phyloP scores from a whole-genome alignment of 257 asterid genomes.

The Solanum medicagineum region DNA sequence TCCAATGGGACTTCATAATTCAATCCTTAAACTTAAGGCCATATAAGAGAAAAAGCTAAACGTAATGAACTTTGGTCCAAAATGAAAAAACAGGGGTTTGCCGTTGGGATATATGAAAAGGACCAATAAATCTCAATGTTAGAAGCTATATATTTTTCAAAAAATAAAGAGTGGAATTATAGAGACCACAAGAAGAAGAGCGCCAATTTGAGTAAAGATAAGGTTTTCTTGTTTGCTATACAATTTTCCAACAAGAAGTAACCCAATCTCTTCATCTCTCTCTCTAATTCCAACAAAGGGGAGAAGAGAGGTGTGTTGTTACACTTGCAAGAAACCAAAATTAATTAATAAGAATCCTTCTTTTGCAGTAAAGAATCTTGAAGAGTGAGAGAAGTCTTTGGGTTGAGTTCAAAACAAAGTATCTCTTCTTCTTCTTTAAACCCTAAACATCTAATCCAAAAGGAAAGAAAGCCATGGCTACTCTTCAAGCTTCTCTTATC shows the following conservation, averaged over 20 bases:
- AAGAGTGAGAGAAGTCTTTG: not conserved
- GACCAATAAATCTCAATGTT: not conserved
- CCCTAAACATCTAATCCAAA: not conserved
- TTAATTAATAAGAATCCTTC: not conserved
- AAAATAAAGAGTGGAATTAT: not conserved
- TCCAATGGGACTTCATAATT: too few relatives aligned
- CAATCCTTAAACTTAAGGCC: not conserved
- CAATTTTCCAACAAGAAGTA: not conserved
- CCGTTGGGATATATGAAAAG: not conserved
- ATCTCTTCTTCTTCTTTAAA: not conserved
- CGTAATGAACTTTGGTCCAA: not conserved
- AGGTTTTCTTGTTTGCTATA: constrained; percentile 4
- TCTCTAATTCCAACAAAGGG: not conserved
- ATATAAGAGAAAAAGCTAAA: not conserved
- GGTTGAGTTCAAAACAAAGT: not conserved
- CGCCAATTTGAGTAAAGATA: constrained; percentile 8
- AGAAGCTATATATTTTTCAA: not conserved
- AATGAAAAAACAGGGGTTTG: not conserved
- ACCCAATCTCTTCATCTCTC: not conserved
- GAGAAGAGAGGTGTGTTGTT: not conserved
- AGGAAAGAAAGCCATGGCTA: not conserved
- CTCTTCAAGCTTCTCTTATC: constrained; percentile 1
- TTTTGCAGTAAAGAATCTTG: not conserved
- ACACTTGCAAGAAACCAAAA: not conserved
- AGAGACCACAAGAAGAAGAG: not conserved